Conservation (phyloP, 768 basidiomycete species). For the Serendipita sp. region DNA sequence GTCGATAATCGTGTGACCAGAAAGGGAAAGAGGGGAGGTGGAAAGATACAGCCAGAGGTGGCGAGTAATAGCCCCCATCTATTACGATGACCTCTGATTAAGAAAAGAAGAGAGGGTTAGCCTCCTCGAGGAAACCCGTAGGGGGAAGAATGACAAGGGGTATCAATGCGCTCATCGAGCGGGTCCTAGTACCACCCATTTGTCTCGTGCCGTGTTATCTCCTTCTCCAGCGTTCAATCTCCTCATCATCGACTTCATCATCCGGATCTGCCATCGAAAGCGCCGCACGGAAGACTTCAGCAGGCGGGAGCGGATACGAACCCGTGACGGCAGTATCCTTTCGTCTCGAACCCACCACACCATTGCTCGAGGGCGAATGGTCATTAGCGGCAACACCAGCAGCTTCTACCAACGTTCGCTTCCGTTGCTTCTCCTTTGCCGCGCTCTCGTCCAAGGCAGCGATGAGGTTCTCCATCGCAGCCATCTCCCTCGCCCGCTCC, state of each 20-base stretch:
- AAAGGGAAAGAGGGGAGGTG: too few relatives aligned
- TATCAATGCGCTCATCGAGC: too few relatives aligned
- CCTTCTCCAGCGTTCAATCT: conserved; percentile 1
- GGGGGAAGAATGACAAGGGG: too few relatives aligned
- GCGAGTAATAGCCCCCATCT: too few relatives aligned
- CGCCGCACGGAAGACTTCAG: neutral
- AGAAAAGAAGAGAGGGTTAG: too few relatives aligned
- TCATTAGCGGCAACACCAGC: neutral
- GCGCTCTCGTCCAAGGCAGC: conserved; percentile 4
- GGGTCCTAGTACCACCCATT: too few relatives aligned
- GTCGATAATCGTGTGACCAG: too few relatives aligned
- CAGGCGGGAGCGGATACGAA: neutral
- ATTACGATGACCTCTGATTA: too few relatives aligned
- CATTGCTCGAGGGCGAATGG: neutral
- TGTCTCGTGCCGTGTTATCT: neutral
- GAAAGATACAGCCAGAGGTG: too few relatives aligned
- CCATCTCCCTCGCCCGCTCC: conserved; percentile 7
- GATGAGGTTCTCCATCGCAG: neutral
- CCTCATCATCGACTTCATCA: neutral
- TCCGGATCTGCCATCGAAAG: neutral
- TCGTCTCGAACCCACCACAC: neutral
- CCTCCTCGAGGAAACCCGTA: too few relatives aligned
- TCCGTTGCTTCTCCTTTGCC: neutral
- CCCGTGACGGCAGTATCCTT: conserved; percentile 1
- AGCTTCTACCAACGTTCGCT: neutral